Conservation (phyloP, 805 yeast genomes). For the Kuraishia floccosa region DNA sequence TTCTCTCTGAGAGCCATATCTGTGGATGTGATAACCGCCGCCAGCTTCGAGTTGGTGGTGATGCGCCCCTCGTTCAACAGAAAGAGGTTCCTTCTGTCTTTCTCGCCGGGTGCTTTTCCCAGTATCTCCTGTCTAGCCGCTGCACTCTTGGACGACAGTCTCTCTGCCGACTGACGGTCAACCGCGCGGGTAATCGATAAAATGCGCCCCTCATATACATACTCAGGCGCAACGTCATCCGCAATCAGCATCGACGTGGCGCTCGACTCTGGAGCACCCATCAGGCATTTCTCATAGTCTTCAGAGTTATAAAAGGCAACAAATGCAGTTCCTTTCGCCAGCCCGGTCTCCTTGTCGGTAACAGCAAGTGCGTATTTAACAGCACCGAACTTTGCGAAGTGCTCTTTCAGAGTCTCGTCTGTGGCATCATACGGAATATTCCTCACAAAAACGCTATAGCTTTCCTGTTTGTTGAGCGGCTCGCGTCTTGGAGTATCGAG, state of each 20-base stretch:
- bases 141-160: slow-evolving; percentile 63
- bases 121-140: slow-evolving; percentile 59
- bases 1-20: slow-evolving; percentile 86
- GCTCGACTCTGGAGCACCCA: slow-evolving; percentile 63
- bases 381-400: slow-evolving; percentile 75
- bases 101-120: slow-evolving; percentile 71
- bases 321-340: slow-evolving; percentile 91
- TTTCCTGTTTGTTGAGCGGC: slow-evolving; percentile 51
- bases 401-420: slow-evolving; percentile 62
- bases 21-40: slow-evolving; percentile 49
- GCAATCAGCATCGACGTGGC: slow-evolving; percentile 63
- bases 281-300: slow-evolving; percentile 57
- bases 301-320: slow-evolving; percentile 67
- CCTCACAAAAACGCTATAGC: slow-evolving; percentile 72
- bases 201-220: slow-evolving; percentile 89
- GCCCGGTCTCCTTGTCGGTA: slow-evolving; percentile 70
- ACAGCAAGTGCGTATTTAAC: slow-evolving; percentile 93
- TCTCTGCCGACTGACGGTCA: slow-evolving; percentile 71
- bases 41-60: slow-evolving; percentile 68
- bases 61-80: slow-evolving; percentile 92
- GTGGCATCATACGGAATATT: slow-evolving; percentile 95
- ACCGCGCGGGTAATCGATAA: slow-evolving; percentile 78
- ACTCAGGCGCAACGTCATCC: slow-evolving; percentile 83
- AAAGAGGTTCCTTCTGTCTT: slow-evolving; percentile 78
- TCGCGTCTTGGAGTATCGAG: slow-evolving; percentile 13